phyloP scores from a whole-genome alignment of 2,329 filamentous ascomycete species.

The Calonectria hongkongensis region DNA sequence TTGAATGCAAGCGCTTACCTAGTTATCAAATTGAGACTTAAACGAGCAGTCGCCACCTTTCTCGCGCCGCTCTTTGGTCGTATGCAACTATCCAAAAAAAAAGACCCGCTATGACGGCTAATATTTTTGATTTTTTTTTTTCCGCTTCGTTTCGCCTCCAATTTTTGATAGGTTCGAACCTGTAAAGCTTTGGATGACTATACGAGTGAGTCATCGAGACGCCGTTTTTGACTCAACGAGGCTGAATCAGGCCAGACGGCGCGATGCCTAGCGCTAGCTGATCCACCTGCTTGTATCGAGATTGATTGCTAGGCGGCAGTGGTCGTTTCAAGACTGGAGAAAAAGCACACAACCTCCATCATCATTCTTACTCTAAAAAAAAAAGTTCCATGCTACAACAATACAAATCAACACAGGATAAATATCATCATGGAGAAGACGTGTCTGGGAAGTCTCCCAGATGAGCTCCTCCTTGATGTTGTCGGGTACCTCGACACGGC shows the following conservation, averaged over 20 bases:
- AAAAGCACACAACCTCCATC: slow-evolving; percentile 16
- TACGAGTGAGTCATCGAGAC: slow-evolving; percentile 28
- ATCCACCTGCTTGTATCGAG: slow-evolving; percentile 2
- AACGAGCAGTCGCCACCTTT: slow-evolving; percentile 5
- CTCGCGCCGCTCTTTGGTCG: not conserved
- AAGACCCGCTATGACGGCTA: slow-evolving; percentile 26
- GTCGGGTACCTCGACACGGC: slow-evolving; percentile 69
- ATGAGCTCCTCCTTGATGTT: slow-evolving; percentile 71
- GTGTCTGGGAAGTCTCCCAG: slow-evolving; percentile 66
- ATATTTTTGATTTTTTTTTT: not conserved
- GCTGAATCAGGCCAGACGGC: slow-evolving; percentile 21
- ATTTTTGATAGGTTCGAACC: not conserved
- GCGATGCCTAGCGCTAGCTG: slow-evolving; percentile 14
- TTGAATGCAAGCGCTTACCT: not conserved
- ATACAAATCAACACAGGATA: slow-evolving; percentile 30
- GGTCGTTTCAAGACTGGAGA: slow-evolving; percentile 18
- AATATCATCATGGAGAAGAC: slow-evolving; percentile 50
- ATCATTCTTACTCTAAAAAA: not conserved
- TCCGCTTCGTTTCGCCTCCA: slow-evolving; percentile 13
- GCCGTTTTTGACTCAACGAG: slow-evolving; percentile 30
- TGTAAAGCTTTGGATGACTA: slow-evolving; percentile 4
- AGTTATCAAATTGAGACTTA: not conserved
- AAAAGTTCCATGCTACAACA: slow-evolving; percentile 32
- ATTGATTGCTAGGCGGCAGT: slow-evolving; percentile 16
- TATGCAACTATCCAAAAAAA: slow-evolving; percentile 34